Base-by-base conservation (phyloP, 83 land plant species). In the Isoetes engelmannii region DNA sequence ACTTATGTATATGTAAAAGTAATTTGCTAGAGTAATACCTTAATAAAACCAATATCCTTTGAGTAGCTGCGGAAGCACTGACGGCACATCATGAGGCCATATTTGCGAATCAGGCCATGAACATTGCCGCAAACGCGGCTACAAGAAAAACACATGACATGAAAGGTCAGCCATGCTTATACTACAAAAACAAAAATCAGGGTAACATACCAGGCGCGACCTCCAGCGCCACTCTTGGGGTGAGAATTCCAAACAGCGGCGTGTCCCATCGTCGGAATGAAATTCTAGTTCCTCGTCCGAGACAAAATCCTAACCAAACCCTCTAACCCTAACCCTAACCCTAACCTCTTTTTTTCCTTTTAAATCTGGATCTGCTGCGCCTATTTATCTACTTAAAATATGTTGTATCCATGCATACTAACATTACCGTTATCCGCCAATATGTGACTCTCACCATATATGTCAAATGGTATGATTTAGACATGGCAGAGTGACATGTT, bases 81-180 rank as follows among this genome's bases (percentile, higher is more conserved):
- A 19, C 92, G 78, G 80, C 92, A 88, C 50, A 83, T 83, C 87
- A 81, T 88, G 17, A 88, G 73, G 43, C 87, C 90, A 73, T 89
- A 89, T 75, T 88, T 89, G 63, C 89, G 59, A 51, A 89, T 82
- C 13, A 89, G 51, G 5, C 84, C 93, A 77, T 84, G 87, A 8
- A 73, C 77, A 67, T 89, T 89, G 15, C 93, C 93, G 65, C 93
- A 89, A 4, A 89, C 93, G 44, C 93, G 93, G 76, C 90, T 88
- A 81, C 48, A 9, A 63, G 12, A 41, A 9, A 60, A 60, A 60
- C 18, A 4, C 1, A 15, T 0, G 15, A 12, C 0, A 53, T 13
- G 3, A 53, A 53, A 28, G 37, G 37, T 28, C 37, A 28, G 37
- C 37, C 37, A 28, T 28, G 37, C 37, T 28, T 28, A 28, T 28